Conservation (phyloP, 2,329 filamentous ascomycete genomes). For the Eutypella sp. region DNA sequence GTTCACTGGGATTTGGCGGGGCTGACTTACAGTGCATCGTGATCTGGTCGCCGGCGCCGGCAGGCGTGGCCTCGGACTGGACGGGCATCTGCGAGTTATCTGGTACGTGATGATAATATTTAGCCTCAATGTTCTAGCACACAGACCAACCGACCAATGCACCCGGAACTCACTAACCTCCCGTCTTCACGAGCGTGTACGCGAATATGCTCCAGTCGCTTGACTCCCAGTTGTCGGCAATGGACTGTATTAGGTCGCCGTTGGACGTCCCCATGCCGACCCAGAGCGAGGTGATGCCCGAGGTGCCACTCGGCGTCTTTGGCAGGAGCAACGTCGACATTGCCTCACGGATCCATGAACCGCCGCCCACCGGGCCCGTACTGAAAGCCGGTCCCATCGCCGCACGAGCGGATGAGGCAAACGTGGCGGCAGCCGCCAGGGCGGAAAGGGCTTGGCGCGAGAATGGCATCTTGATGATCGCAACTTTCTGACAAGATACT, state of each 20-base stretch:
- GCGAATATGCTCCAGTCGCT: slow-evolving; percentile 37
- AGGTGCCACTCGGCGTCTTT: slow-evolving; percentile 28
- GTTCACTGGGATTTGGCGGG: background rate
- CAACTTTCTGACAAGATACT: too few species aligned
- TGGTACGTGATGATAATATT: slow-evolving; percentile 8
- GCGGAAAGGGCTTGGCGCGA: slow-evolving; percentile 1
- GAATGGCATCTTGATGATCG: background rate
- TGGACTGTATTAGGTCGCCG: slow-evolving; percentile 43
- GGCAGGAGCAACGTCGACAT: slow-evolving; percentile 39
- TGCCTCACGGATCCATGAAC: slow-evolving; percentile 38
- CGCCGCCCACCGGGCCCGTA: slow-evolving; percentile 35
- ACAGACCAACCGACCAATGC: background rate
- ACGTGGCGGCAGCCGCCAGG: slow-evolving; percentile 2
- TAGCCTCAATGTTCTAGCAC: background rate
- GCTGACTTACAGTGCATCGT: slow-evolving; percentile 33
- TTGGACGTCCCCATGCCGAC: slow-evolving; percentile 43
- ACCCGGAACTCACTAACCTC: slow-evolving; percentile 10
- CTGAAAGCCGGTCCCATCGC: slow-evolving; percentile 35
- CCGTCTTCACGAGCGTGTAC: slow-evolving; percentile 35
- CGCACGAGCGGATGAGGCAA: slow-evolving; percentile 9
- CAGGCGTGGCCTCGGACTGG: slow-evolving; percentile 23
- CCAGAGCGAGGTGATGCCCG: slow-evolving; percentile 38
- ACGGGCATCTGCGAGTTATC: slow-evolving; percentile 27
- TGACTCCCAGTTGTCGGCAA: slow-evolving; percentile 33
- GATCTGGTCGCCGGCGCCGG: slow-evolving; percentile 25